Evolutionary conservation across 2,329 filamentous ascomycete species (phyloP), one percentile per base, ranked within the genome.

Genomic region (Aspergillus ochraceoroseus): DNA sequence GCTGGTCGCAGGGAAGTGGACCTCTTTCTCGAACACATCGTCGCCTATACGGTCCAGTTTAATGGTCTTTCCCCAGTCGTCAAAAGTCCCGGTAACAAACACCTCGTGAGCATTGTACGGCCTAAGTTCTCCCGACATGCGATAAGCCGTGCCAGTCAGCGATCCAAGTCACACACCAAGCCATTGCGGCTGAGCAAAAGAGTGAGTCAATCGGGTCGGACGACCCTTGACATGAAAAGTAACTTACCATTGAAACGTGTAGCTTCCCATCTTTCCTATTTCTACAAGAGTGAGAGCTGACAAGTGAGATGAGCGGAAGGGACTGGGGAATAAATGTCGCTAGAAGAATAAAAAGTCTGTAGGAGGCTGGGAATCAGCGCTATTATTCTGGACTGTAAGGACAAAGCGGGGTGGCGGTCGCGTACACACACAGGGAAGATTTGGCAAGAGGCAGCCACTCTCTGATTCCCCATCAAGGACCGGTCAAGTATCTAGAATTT

Each of bases 31-130:
- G 66, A 94, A 94, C 49, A 65, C 64, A 33, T 80, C 73, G 61
- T 76, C 84, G 61, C 77, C 84, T 27, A 80, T 75, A 70, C 87
- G 87, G 32, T 88, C 81, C 43, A 98, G 77, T 71, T 85, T 79
- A 64, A 90, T 79, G 41, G 80, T 87, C 74, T 92, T 90, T 53
- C 77, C 76, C 92, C 92, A 98, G 70, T 87, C 77, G 70, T 96
- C 90, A 63, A 96, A 96, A 49, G 86, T 90, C 63, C 92, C 92
- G 27, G 90, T 96, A 56, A 96, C 92, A 67, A 84, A 90, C 65
- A 96, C 90, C 63, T 94, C 85, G 54, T 82, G 76, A 62, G 85
- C 89, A 56, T 80, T 73, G 65, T 92, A 82, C 62, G 83, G 80
- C 90, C 90, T 95, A 68, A 27, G 38, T 13, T 27, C 8, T 31